Evolutionary conservation across 2,329 filamentous ascomycete species (phyloP).

Genomic region (Colletotrichum tropicale): DNA sequence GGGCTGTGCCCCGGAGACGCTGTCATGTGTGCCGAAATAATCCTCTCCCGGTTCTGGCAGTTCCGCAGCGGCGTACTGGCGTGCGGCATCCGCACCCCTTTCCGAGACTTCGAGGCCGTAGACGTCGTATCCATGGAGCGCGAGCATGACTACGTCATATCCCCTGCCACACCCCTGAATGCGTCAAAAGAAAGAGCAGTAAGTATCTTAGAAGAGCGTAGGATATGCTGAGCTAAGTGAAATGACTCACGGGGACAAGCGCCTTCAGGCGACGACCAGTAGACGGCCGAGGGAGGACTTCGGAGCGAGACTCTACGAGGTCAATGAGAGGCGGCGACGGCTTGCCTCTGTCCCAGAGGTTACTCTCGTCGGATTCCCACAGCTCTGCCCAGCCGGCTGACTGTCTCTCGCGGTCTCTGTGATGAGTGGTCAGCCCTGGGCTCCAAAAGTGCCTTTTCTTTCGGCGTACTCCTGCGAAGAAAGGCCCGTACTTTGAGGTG

Average conservation of each 20-base stretch:
- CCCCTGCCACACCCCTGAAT: background rate
- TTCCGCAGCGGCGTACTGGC: background rate
- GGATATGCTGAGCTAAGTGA: background rate
- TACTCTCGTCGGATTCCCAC: background rate
- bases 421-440: rapidly evolving
- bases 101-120: background rate
- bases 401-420: background rate
- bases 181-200: rapidly evolving
- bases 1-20: background rate
- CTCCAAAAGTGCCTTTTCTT: too few relatives aligned
- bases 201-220: background rate
- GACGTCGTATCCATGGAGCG: background rate
- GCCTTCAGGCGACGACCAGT: background rate
- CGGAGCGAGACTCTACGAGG: background rate
- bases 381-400: background rate
- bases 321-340: background rate
- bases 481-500: background rate
- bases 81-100: background rate
- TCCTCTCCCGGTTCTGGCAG: background rate
- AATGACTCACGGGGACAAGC: background rate
- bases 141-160: background rate
- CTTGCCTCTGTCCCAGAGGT: background rate
- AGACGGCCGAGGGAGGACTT: background rate
- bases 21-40: background rate
- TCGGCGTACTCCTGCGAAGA: too few relatives aligned